Evolutionary conservation across 2,329 filamentous ascomycete genomes (phyloP).

Genomic region (Parastagonospora nodorum): DNA sequence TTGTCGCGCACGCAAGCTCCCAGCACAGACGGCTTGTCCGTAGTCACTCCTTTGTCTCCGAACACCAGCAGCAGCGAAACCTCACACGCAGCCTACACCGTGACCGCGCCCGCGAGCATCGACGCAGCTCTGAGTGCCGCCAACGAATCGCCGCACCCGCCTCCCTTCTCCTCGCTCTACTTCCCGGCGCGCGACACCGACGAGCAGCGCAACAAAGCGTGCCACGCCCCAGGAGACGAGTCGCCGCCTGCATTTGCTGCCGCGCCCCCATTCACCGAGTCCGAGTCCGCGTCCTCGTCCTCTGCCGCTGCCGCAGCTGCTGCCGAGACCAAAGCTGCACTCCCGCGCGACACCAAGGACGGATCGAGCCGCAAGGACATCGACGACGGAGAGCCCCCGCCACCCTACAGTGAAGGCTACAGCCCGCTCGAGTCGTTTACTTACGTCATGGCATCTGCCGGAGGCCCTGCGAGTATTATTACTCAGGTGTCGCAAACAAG

Average conservation of each 20-base stretch:
- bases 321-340: slow-evolving; percentile 81
- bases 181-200: slow-evolving; percentile 55
- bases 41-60: slow-evolving; percentile 49
- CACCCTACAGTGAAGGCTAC: slow-evolving; percentile 92
- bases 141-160: slow-evolving; percentile 61
- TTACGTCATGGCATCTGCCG: slow-evolving; percentile 97
- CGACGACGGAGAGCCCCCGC: slow-evolving; percentile 88
- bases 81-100: slow-evolving; percentile 32
- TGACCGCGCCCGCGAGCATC: slow-evolving; percentile 44
- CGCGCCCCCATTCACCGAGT: slow-evolving; percentile 56
- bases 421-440: slow-evolving; percentile 91
- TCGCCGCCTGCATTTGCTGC: slow-evolving; percentile 58
- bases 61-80: slow-evolving; percentile 29
- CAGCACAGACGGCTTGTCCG: slow-evolving; percentile 51
- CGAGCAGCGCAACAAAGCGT: slow-evolving; percentile 54
- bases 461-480: slow-evolving; percentile 97
- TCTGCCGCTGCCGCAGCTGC: slow-evolving; percentile 45
- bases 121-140: slow-evolving; percentile 47
- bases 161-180: slow-evolving; percentile 68
- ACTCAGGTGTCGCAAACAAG: slow-evolving; percentile 88
- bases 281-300: slow-evolving; percentile 57
- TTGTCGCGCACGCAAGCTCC: slow-evolving; percentile 52
- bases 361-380: slow-evolving; percentile 71
- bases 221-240: slow-evolving; percentile 41
- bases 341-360: slow-evolving; percentile 81